A percentile compares a stretch with the other conserved stretches of the same genome.
These are phyloP conservation scores for Coemansia sp. DNA, from an alignment of 192 early-diverging fungal species.

Conservation along the genomic window DNA sequence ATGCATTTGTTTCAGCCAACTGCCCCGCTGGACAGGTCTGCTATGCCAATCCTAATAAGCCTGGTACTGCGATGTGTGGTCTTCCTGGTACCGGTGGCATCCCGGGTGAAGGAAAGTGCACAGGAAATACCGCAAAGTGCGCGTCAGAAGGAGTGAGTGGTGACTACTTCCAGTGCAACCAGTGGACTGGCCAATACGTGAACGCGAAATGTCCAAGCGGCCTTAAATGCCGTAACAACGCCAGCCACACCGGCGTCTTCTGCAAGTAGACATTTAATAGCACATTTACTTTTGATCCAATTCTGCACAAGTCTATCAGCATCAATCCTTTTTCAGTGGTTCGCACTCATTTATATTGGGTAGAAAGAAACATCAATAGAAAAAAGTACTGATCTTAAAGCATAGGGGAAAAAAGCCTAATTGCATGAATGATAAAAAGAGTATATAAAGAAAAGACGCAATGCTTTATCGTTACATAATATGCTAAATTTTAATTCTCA, in stretches of 20 bases:
- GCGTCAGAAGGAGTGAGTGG: constrained; percentile 31
- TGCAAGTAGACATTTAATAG: constrained; percentile 22
- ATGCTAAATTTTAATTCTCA: neutral
- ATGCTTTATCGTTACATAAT: neutral
- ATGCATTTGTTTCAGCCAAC: constrained; percentile 18
- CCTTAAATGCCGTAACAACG: constrained; percentile 48
- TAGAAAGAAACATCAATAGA: neutral
- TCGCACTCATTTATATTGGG: neutral
- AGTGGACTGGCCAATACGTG: constrained; percentile 46
- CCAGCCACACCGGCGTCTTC: constrained; percentile 39
- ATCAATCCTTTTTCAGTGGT: neutral
- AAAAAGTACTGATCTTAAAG: neutral
- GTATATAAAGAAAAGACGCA: neutral
- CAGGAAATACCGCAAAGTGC: constrained; percentile 47
- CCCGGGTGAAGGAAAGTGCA: constrained; percentile 34
- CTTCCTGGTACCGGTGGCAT: constrained; percentile 36
- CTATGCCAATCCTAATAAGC: constrained; percentile 38
- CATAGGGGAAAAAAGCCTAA: neutral
- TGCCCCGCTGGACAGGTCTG: constrained; percentile 38
- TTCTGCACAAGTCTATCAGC: neutral
- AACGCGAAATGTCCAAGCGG: constrained; percentile 31
- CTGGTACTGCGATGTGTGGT: constrained; percentile 36
- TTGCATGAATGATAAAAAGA: neutral
- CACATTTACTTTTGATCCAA: too few relatives aligned
- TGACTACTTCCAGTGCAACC: constrained; percentile 40